A percentile compares a stretch with the other conserved stretches of the same genome.
These are phyloP conservation scores for Sporisorium graminicola DNA, from an alignment of 1,284 basidiomycete genomes.

Conservation along the genomic window DNA sequence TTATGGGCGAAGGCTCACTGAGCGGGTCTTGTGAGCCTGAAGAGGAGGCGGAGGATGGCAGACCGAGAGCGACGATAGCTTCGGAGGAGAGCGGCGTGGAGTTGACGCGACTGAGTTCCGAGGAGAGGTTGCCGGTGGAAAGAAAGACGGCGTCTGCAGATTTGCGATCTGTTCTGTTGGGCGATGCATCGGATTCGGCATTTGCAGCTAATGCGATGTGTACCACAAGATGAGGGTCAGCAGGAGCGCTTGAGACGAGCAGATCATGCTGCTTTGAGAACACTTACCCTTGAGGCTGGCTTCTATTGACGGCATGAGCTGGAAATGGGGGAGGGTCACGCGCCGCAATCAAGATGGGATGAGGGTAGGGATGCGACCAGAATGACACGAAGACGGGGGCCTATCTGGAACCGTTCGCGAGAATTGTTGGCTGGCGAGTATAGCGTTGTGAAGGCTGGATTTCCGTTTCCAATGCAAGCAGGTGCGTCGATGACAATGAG, in stretches of 20 bases:
- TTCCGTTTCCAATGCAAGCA: not conserved
- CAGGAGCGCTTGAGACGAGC: not conserved
- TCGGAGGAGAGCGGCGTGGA: conserved; percentile 43
- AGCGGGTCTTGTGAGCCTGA: conserved; percentile 12
- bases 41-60: conserved; percentile 16
- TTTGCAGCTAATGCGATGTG: conserved; percentile 23
- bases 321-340: not conserved
- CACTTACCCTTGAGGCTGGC: conserved; percentile 40
- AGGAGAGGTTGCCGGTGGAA: conserved; percentile 25
- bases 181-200: conserved; percentile 18
- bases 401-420: too few species aligned
- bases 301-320: conserved; percentile 49
- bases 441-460: too few species aligned
- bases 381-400: too few species aligned
- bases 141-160: conserved; percentile 48
- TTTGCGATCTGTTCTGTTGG: conserved; percentile 34
- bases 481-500: not conserved
- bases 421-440: too few species aligned
- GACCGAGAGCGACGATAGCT: conserved; percentile 19
- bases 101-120: conserved; percentile 49
- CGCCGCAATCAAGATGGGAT: not conserved
- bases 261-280: not conserved
- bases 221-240: not conserved
- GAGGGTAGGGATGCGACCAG: not conserved
- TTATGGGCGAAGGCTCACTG: conserved; percentile 30